Conservation (phyloP, 2,329 filamentous ascomycete species). For the Pestalotiopsis sp. region DNA sequence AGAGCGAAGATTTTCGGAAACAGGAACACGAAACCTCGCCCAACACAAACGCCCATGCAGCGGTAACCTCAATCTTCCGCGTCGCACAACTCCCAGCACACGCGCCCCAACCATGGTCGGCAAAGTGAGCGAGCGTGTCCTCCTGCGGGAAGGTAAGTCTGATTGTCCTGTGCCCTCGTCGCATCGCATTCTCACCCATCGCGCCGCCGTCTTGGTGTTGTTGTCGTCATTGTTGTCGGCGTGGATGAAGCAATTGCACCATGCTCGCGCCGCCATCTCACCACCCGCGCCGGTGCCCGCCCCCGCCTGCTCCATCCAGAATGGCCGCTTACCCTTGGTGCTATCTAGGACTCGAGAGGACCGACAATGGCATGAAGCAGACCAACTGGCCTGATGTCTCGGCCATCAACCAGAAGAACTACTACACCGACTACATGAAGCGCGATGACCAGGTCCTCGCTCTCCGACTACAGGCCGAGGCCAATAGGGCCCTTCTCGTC, state of each 20-base stretch:
- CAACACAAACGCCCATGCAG: constrained; percentile 12
- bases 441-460: constrained; percentile 95
- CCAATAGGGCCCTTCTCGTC: constrained; percentile 79
- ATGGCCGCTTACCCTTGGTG: constrained; percentile 17
- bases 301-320: background rate
- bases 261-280: background rate
- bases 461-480: constrained; percentile 84
- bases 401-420: constrained; percentile 99
- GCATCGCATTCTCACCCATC: background rate
- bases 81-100: constrained; percentile 8
- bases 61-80: constrained; percentile 8
- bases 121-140: constrained; percentile 67
- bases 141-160: constrained; percentile 60
- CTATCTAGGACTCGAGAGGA: constrained; percentile 80
- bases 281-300: background rate
- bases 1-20: constrained; percentile 1
- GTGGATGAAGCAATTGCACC: background rate
- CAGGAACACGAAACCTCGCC: background rate
- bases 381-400: constrained; percentile 90
- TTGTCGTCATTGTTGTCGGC: background rate
- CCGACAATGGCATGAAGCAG: constrained; percentile 97
- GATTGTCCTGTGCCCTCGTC: constrained; percentile 10
- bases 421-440: constrained; percentile 98
- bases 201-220: background rate
- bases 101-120: constrained; percentile 54